A percentile compares a stretch with the other conserved stretches of the same genome.
These are phyloP conservation scores for Termitomyces titanicus DNA, from an alignment of 768 basidiomycete species.

Conservation along the genomic window DNA sequence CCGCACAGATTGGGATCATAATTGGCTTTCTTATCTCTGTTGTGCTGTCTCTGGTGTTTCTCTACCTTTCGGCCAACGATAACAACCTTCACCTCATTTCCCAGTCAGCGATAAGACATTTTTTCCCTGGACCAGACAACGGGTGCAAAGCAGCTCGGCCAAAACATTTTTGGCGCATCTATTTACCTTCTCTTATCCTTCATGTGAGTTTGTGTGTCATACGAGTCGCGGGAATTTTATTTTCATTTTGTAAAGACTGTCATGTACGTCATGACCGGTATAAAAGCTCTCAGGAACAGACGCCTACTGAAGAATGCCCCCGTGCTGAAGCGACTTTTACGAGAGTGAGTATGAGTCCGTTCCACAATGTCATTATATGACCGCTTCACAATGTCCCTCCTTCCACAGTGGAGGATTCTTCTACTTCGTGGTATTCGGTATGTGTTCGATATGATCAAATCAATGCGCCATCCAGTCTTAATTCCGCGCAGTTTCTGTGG, in stretches of 20 bases:
- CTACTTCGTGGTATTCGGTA: constrained; percentile 37
- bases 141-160: constrained; percentile 33
- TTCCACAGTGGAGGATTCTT: constrained; percentile 35
- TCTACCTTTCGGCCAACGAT: constrained; percentile 18
- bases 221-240: background rate
- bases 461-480: too few species aligned
- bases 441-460: background rate
- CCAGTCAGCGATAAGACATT: constrained; percentile 9
- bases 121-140: constrained; percentile 11
- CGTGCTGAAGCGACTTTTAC: constrained; percentile 30
- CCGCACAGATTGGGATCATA: constrained; percentile 25
- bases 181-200: constrained; percentile 32
- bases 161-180: constrained; percentile 29
- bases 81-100: constrained; percentile 15
- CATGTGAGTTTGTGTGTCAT: constrained; percentile 23
- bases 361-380: background rate
- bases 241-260: constrained; percentile 21
- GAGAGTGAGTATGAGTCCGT: constrained; percentile 27
- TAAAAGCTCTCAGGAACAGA: constrained; percentile 30
- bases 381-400: background rate
- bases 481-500: constrained; percentile 24
- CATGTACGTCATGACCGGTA: constrained; percentile 32
- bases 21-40: constrained; percentile 25
- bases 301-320: constrained; percentile 27
- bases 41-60: constrained; percentile 26